phyloP scores from a whole-genome alignment of 2,329 filamentous ascomycete species.

The Pyrenophora teres region DNA sequence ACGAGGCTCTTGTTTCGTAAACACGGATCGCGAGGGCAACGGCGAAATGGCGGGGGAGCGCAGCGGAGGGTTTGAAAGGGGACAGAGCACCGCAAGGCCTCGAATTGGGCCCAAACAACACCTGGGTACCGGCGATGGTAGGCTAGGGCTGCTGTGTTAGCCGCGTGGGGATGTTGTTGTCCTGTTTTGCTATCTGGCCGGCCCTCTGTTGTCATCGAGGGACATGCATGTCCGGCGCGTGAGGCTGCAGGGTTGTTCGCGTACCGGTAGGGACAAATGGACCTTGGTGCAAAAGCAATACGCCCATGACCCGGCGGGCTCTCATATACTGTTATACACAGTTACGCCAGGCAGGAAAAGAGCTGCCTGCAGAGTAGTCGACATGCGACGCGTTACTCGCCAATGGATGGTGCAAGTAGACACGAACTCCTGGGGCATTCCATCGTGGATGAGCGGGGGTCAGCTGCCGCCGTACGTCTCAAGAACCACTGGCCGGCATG shows the following conservation, averaged over 20 bases:
- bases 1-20: conserved; percentile 20
- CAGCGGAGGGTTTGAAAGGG: neutral
- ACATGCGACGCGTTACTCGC: neutral
- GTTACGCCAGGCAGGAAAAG: neutral
- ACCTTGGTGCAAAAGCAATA: conserved; percentile 5
- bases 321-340: too few species aligned
- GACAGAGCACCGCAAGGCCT: neutral
- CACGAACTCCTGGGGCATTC: neutral
- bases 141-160: conserved; percentile 2
- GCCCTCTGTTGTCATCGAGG: conserved; percentile 24
- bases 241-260: conserved; percentile 22
- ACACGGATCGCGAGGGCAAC: conserved; percentile 26
- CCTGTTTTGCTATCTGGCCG: conserved; percentile 16
- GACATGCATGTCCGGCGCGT: conserved; percentile 26
- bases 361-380: too few species aligned
- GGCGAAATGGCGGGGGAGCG: conserved; percentile 15
- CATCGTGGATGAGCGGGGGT: conserved; percentile 3
- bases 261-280: conserved; percentile 8
- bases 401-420: conserved; percentile 1
- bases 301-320: neutral
- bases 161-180: neutral
- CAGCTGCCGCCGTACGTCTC: conserved; percentile 18
- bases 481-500: neutral
- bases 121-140: neutral
- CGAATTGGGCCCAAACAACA: neutral